Conservation (phyloP, 176 grass and related monocot species). For the Oryza punctata region DNA sequence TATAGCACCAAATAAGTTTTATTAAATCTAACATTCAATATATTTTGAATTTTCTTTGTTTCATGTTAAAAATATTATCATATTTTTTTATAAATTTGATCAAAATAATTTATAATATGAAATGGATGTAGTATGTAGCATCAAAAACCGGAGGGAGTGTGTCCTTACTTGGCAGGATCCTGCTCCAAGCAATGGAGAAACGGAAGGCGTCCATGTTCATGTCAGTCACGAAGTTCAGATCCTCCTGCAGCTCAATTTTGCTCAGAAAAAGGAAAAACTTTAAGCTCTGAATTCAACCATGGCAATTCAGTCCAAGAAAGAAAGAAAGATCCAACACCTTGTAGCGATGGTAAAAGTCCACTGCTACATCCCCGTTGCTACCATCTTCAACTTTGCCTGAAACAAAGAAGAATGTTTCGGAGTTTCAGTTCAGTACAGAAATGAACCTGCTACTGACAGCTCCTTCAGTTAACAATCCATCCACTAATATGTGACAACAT, state of each 20-base stretch:
- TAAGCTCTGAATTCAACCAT: neutral
- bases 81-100: no score
- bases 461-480: neutral
- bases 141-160: no score
- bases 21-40: no score
- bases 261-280: neutral
- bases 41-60: no score
- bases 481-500: neutral
- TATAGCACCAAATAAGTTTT: no score
- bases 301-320: neutral
- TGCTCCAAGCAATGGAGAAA: conserved; percentile 65
- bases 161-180: conserved; percentile 62
- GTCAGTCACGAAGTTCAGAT: conserved; percentile 43
- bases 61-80: no score
- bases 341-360: conserved; percentile 69
- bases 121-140: no score
- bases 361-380: conserved; percentile 47
- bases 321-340: conserved; percentile 37
- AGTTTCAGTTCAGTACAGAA: neutral
- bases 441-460: neutral
- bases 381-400: conserved; percentile 60
- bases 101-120: no score
- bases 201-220: conserved; percentile 69
- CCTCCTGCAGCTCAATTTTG: conserved; percentile 47
- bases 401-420: neutral